Conservation (phyloP, 2,329 filamentous ascomycete species). For the Colletotrichum australisinense region DNA sequence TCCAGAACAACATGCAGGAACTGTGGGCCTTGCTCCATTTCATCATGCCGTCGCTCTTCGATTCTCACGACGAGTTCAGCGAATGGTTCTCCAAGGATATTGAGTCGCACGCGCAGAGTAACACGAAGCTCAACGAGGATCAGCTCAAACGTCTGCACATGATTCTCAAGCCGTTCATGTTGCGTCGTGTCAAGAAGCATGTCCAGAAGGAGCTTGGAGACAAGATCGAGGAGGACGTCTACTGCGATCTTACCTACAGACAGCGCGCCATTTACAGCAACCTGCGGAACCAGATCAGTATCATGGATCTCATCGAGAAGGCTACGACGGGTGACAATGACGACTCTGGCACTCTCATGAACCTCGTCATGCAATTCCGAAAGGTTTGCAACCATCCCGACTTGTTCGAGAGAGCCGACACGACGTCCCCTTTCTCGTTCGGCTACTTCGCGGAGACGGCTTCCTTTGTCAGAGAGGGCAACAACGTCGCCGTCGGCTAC, state of each 20-base stretch:
- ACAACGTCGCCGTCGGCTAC: conserved; percentile 83
- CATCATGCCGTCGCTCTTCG: conserved; percentile 99
- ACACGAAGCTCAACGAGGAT: conserved; percentile 99
- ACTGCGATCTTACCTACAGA: conserved; percentile 96
- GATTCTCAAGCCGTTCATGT: conserved; percentile 99
- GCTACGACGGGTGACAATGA: conserved; percentile 93
- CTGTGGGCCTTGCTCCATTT: conserved; percentile 98
- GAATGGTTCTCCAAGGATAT: conserved; percentile 97
- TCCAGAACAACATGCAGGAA: conserved; percentile 99
- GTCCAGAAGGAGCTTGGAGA: conserved; percentile 98
- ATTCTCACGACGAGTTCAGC: conserved; percentile 91
- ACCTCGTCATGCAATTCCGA: conserved; percentile 99
- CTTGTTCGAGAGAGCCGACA: conserved; percentile 94
- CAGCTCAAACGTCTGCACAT: conserved; percentile 97
- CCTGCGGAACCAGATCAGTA: conserved; percentile 95
- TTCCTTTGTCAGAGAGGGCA: conserved; percentile 92
- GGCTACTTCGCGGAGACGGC: conserved; percentile 94
- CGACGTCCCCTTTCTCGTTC: conserved; percentile 84
- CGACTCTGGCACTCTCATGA: conserved; percentile 97
- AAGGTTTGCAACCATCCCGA: conserved; percentile 99
- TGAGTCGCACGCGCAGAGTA: conserved; percentile 97
- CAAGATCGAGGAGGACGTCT: conserved; percentile 97
- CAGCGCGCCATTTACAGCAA: conserved; percentile 94
- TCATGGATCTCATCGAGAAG: conserved; percentile 98
- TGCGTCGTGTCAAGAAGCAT: conserved; percentile 99